Evolutionary conservation across 345 rosid genomes (phyloP).

Genomic region (Kernera saxatilis): DNA sequence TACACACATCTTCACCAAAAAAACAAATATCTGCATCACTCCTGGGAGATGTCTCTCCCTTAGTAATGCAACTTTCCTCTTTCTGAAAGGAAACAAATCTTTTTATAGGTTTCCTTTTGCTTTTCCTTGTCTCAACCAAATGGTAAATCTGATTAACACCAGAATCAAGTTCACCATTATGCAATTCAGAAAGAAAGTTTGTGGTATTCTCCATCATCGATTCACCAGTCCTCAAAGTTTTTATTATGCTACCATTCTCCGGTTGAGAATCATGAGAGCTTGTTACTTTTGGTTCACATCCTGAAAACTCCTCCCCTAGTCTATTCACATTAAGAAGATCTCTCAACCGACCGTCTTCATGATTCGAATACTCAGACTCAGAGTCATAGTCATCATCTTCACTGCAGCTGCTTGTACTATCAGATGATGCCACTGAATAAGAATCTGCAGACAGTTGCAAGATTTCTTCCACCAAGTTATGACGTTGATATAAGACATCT

Average conservation of each 20-base stretch:
- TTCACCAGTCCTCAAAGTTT: conserved; percentile 16
- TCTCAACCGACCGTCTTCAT: conserved; percentile 33
- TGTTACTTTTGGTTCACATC: conserved; percentile 7
- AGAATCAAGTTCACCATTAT: conserved; percentile 31
- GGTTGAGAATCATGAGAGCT: conserved; percentile 21
- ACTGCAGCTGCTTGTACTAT: conserved; percentile 70
- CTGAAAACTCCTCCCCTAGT: conserved; percentile 24
- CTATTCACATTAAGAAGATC: conserved; percentile 30
- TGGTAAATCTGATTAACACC: conserved; percentile 33
- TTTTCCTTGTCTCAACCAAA: conserved; percentile 39
- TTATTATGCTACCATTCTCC: conserved; percentile 29
- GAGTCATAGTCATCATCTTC: conserved; percentile 48
- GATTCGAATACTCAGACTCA: conserved; percentile 36
- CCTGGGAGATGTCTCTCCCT: conserved; percentile 28
- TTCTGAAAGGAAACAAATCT: conserved; percentile 47
- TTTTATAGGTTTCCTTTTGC: conserved; percentile 51
- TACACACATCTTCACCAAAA: conserved; percentile 9
- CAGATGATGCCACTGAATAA: conserved; percentile 68
- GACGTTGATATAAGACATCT: conserved; percentile 79
- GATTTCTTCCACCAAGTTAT: conserved; percentile 80
- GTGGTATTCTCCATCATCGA: conserved; percentile 11
- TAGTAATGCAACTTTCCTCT: conserved; percentile 36
- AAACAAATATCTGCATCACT: conserved; percentile 26
- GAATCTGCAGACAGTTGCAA: conserved; percentile 89
- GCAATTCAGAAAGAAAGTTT: conserved; percentile 21